These are phyloP conservation scores for Periconia macrospinosa DNA, from an alignment of 2,329 filamentous ascomycete genomes.

Conservation along the genomic window DNA sequence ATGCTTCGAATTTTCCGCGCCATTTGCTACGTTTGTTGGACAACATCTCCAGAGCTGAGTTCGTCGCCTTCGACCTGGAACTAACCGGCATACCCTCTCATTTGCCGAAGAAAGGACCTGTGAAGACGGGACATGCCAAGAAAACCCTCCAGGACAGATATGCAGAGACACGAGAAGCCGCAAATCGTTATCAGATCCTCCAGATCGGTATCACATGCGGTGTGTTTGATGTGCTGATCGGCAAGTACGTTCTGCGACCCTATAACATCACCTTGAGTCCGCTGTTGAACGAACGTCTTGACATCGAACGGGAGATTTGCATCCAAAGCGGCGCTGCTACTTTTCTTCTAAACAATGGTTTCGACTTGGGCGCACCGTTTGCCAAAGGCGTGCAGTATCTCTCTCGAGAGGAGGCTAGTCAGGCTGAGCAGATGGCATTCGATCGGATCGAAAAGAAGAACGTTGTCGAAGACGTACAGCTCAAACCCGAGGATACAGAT, in stretches of 20 bases:
- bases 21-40: constrained; percentile 59
- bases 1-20: constrained; percentile 51
- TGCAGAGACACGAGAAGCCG: constrained; percentile 60
- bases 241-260: constrained; percentile 60
- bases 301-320: constrained; percentile 62
- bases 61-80: constrained; percentile 68
- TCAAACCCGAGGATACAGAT: constrained; percentile 56
- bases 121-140: constrained; percentile 25
- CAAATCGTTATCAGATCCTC: constrained; percentile 65
- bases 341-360: constrained; percentile 62
- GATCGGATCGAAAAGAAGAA: constrained; percentile 46
- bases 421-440: constrained; percentile 49
- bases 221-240: constrained; percentile 53
- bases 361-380: constrained; percentile 61
- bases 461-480: constrained; percentile 47
- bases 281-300: constrained; percentile 55
- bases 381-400: constrained; percentile 63
- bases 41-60: constrained; percentile 60
- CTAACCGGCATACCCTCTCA: constrained; percentile 62
- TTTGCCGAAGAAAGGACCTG: constrained; percentile 41
- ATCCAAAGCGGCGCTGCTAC: constrained; percentile 62
- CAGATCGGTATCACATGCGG: constrained; percentile 70
- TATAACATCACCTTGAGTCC: constrained; percentile 68
- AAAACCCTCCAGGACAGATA: constrained; percentile 64
- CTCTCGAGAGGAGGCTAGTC: constrained; percentile 59